Evolutionary conservation across 2,329 filamentous ascomycete genomes (phyloP), one percentile per base, ranked within the genome.

Genomic region (Didymella lethalis): DNA sequence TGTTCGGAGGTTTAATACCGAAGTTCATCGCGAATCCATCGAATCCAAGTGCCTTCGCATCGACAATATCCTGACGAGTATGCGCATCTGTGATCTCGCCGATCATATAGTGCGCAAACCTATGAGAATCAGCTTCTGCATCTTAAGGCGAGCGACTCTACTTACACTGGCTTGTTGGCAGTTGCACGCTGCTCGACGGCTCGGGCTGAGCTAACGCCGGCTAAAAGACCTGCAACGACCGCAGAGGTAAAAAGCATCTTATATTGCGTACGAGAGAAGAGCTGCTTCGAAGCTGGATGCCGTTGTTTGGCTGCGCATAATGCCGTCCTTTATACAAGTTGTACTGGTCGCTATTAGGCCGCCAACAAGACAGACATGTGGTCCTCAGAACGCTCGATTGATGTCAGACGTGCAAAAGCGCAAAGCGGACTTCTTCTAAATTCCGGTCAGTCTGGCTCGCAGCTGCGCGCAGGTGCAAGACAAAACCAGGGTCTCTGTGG

Each of bases 1-100:
- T 23, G 16, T 16, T 2, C 4, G 6, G 25, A 23, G 54, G 54
- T 7, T 44, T 32, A 28, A 4, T 73, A 65, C 66, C 67, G 50
- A 75, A 62, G 41, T 77, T 77, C 43, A 77, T 58, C 2, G 73
- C 75, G 44, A 77, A 77, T 32, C 72, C 75, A 41, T 77, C 74
- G 11, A 76, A 57, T 6, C 76, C 77, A 1, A 76, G 58, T 2
- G 62, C 51, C 48, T 68, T 67, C 8, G 68, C 69, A 43, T 73
- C 70, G 16, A 62, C 28, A 40, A 75, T 71, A 11, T 75, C 72
- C 41, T 71, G 63, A 12, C 52, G 57, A 2, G 61, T 62, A n/a
- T 71, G 63, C 7, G 53, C 61, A n/a, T 64, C 53, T 28, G 45
- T 41, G 31, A 69, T 65, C 11, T 63, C 63, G 16, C 69, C 67